phyloP scores from a whole-genome alignment of 1,284 basidiomycete genomes.

The Papiliotrema laurentii region DNA sequence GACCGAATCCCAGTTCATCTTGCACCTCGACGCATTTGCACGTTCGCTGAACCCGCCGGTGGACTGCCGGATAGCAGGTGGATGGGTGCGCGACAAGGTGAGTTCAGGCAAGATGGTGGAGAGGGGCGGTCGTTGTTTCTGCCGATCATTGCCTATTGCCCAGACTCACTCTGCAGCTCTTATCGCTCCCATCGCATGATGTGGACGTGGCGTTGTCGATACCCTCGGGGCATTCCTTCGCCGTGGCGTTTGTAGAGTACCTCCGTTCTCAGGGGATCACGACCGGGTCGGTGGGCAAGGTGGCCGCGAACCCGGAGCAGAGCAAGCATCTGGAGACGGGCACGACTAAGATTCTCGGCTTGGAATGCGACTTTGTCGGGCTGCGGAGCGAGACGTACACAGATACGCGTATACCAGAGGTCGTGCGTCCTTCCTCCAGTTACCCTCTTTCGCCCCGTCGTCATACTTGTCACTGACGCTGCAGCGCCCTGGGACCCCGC shows the following conservation, averaged over 20 bases:
- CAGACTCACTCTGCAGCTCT: slow-evolving; percentile 57
- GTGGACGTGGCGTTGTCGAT: slow-evolving; percentile 88
- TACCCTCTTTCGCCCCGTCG: background rate
- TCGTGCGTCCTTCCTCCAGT: slow-evolving; percentile 58
- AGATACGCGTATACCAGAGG: slow-evolving; percentile 80
- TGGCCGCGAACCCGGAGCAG: slow-evolving; percentile 93
- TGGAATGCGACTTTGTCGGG: slow-evolving; percentile 93
- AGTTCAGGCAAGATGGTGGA: slow-evolving; percentile 17
- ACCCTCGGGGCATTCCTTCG: slow-evolving; percentile 89
- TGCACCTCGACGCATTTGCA: slow-evolving; percentile 41
- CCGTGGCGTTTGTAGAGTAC: slow-evolving; percentile 69
- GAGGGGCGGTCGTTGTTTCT: too few relatives aligned
- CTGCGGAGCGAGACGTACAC: slow-evolving; percentile 90
- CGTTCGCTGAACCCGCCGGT: slow-evolving; percentile 43
- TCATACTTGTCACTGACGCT: too few relatives aligned
- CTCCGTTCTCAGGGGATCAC: slow-evolving; percentile 56
- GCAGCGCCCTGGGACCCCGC: slow-evolving; percentile 88
- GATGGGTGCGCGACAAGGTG: slow-evolving; percentile 98
- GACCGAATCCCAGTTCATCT: slow-evolving; percentile 37
- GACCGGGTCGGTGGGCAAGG: slow-evolving; percentile 64
- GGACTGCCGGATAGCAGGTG: slow-evolving; percentile 82
- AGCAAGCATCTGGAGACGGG: slow-evolving; percentile 98
- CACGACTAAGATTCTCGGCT: slow-evolving; percentile 73
- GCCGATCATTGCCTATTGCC: background rate
- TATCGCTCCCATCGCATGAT: slow-evolving; percentile 79